Evolutionary conservation across 1,284 basidiomycete species (phyloP), one percentile per base, ranked within the genome.

Genomic region (Marasmius tenuissimus): DNA sequence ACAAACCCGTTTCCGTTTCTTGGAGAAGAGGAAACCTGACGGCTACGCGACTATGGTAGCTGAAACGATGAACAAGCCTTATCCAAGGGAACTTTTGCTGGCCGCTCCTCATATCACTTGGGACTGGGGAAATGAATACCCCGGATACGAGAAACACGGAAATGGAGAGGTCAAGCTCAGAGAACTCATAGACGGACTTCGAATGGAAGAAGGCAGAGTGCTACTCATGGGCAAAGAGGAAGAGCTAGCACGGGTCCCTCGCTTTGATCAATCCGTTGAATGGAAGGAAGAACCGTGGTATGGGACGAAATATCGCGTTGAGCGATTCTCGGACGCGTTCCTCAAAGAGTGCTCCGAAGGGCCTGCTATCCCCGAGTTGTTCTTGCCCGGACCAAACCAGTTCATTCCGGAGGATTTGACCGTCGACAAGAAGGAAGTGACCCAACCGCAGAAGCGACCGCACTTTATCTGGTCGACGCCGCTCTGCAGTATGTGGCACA

Each of bases 371-470:
- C 73, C 81, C 9, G 91, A 90, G 61, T 76, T 98, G 11, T 84
- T 81, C 67, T 81, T 98, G n/a, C 96, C 96, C 1, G 83, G 83
- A 39, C 92, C 87, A 5, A 98, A 98, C 73, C 84, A 89, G 62
- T 98, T 97, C 73, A 91, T 98, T 66, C 96, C 96, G 1, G 83
- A 86, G n/a, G 88, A 94, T 67, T 78, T 98, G 35, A 84, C 92
- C 53, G 92, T 97, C 12, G 86, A 92, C 53, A 94, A 90, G 75
- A 80, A 80, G 27, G 84, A 88, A 3, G 82, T 88, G 3, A 69
- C 77, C 1, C 78, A 94, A 89, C 91, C 92, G 14, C 73, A 85
- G 59, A 85, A 85, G 61, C 85, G 90, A 35, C 96, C 96, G 11
- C 78, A 84, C 66, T 85, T 96, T 61, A 83, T 98, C 59, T 80